Evolutionary conservation across 2,329 filamentous ascomycete species (phyloP).

Genomic region (Exserohilum rostratum): DNA sequence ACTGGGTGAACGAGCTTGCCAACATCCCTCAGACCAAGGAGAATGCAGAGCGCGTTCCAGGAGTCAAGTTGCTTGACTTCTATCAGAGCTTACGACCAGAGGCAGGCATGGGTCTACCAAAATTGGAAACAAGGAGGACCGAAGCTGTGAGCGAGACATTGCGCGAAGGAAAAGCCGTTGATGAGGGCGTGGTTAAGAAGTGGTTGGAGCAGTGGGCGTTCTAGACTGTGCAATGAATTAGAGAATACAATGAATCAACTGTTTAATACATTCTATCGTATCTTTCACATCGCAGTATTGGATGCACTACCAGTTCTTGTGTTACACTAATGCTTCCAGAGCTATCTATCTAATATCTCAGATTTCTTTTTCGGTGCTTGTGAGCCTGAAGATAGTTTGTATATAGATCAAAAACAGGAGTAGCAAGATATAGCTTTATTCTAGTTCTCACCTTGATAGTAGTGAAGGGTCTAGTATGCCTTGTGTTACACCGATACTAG

Average conservation of each 20-base stretch:
- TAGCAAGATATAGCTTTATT: too few relatives aligned
- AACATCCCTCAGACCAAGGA: conserved; percentile 1
- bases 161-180: not conserved
- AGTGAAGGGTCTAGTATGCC: too few relatives aligned
- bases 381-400: too few relatives aligned
- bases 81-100: not conserved
- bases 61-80: conserved; percentile 5
- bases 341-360: too few relatives aligned
- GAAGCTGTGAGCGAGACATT: not conserved
- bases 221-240: not conserved
- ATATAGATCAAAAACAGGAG: too few relatives aligned
- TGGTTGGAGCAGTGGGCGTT: conserved; percentile 7
- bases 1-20: conserved; percentile 4
- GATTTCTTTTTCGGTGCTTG: too few relatives aligned
- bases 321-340: too few relatives aligned
- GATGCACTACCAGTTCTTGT: too few relatives aligned
- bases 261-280: too few relatives aligned
- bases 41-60: conserved; percentile 3
- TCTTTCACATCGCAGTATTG: too few relatives aligned
- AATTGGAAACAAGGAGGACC: not conserved
- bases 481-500: too few relatives aligned
- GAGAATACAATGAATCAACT: not conserved
- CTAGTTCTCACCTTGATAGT: too few relatives aligned
- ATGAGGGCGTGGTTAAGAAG: not conserved
- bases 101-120: not conserved